Evolutionary conservation across 345 rosid genomes (phyloP), one percentile per base, ranked within the genome.

Genomic region (Balakata baccata): DNA sequence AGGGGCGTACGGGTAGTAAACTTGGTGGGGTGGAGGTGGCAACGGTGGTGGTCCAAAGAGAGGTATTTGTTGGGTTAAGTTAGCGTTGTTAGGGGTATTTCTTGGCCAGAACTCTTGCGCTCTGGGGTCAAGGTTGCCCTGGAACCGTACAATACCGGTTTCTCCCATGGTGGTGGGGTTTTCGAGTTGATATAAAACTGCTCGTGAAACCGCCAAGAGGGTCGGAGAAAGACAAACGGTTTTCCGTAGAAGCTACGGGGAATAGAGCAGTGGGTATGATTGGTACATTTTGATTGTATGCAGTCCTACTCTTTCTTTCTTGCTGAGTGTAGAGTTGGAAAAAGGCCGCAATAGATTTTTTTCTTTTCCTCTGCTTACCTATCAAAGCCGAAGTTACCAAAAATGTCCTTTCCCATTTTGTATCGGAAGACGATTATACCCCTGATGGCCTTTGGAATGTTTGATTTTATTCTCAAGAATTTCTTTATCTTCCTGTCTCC

Each of bases 91-190:
- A 57, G 59, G 69, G 25, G 11, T 70, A 43, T 64, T 77, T 60
- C 79, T 77, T 3, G 97, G 97, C 52, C 86, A 56, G 84, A 86
- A 93, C 82, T 81, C 96, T 60, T 85, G 88, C 0, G 98, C 90
- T 66, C 79, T 65, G 0, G 90, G 90, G 87, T 87, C 90, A 17
- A 87, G 74, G 80, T 51, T 70, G 9, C 84, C 88, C 22, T 74
- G 81, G 71, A 81, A 77, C 76, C 80, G 82, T 69, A 68, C 67
- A 34, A 70, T 7, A 59, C 88, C 88, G 78, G 82, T 74, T 38
- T 77, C 84, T 54, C 71, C 90, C 90, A 87, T 86, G 69, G 41
- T 11, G 65, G 12, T 58, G 14, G 12, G 7, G 22, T 41, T 2
- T 29, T 29, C 5, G 3, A 17, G 11, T n/a, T n/a, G n/a, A n/a